Evolutionary conservation across 1,284 basidiomycete species (phyloP), one percentile per base, ranked within the genome.

Genomic region (Fomitopsis pinicola): DNA sequence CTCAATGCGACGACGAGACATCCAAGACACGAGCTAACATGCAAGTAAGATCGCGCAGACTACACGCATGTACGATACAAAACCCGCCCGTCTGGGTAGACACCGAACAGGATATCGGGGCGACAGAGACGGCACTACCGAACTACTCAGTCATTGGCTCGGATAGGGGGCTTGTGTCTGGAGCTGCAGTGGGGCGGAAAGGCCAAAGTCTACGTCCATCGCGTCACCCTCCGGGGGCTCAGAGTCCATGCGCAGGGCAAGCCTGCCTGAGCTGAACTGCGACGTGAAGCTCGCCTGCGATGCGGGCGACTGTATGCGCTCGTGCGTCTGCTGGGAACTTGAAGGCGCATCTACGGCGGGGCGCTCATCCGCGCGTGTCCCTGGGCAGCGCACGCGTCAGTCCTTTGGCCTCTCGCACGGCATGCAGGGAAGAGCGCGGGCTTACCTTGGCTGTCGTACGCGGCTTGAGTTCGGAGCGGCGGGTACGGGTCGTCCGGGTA

Each of bases 241-340:
- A 8, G 52, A 54, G 35, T 54, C 52, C 6, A 26, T 17, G 10
- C 36, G 52, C 17, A 54, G 52, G n/a, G n/a, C 15, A 14, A 54
- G 36, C 17, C 35, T 38, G 33, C 52, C 52, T 33, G 52, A 58
- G 44, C 30, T 58, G 56, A 38, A 58, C 35, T 58, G 56, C 44
- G 12, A 17, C 5, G 44, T 38, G 44, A 58, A 58, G 42, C 10
- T 26, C 19, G 44, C 14, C 17, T 45, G 42, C 35, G 42, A 14
- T 9, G 30, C 33, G 4, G 56, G 30, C 17, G 50, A 28, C 17
- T 26, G 26, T 17, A 9, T 19, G n/a, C 15, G 3, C 35, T 2
- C 35, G 52, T 22, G n/a, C 8, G 50, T 22, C 22, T 22, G 22
- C 22, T 22, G 22, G 22, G 22, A 22, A 22, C 22, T 22, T 22